A percentile compares a stretch with the other conserved stretches of the same genome.
These are phyloP conservation scores for Boletus rubroflammeus DNA, from an alignment of 768 basidiomycete genomes.

Conservation along the genomic window DNA sequence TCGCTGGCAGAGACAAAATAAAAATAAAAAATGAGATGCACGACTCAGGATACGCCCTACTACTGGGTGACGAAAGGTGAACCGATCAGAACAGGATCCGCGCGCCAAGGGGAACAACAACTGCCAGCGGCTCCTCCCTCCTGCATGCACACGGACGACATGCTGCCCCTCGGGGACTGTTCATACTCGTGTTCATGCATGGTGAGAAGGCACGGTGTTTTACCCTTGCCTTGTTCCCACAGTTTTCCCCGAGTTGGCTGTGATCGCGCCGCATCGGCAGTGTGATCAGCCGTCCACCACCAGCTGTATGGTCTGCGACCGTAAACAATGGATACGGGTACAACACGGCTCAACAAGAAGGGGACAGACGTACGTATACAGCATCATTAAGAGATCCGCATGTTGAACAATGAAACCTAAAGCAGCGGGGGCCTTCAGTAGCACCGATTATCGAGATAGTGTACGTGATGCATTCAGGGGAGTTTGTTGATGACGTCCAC, in stretches of 20 bases:
- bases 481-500: slow-evolving; percentile 53
- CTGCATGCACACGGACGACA: slow-evolving; percentile 13
- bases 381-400: slow-evolving; percentile 54
- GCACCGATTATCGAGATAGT: slow-evolving; percentile 55
- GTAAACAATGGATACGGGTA: slow-evolving; percentile 33
- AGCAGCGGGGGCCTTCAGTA: slow-evolving; percentile 54
- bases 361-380: slow-evolving; percentile 46
- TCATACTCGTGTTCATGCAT: slow-evolving; percentile 8
- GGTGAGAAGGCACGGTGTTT: slow-evolving; percentile 25
- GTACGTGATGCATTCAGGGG: slow-evolving; percentile 50
- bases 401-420: slow-evolving; percentile 60
- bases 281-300: slow-evolving; percentile 5
- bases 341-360: neutral
- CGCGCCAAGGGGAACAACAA: neutral
- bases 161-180: slow-evolving; percentile 9
- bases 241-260: slow-evolving; percentile 3
- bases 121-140: neutral
- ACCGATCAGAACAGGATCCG: slow-evolving; percentile 18
- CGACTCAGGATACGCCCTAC: neutral
- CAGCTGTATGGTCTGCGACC: slow-evolving; percentile 14
- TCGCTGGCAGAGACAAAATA: too few relatives aligned
- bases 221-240: slow-evolving; percentile 11
- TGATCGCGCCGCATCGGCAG: slow-evolving; percentile 2
- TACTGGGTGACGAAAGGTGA: slow-evolving; percentile 1
- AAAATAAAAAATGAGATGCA: slow-evolving; percentile 11